Evolutionary conservation across 768 basidiomycete genomes (phyloP).

Genomic region (Suillus fuscotomentosus): DNA sequence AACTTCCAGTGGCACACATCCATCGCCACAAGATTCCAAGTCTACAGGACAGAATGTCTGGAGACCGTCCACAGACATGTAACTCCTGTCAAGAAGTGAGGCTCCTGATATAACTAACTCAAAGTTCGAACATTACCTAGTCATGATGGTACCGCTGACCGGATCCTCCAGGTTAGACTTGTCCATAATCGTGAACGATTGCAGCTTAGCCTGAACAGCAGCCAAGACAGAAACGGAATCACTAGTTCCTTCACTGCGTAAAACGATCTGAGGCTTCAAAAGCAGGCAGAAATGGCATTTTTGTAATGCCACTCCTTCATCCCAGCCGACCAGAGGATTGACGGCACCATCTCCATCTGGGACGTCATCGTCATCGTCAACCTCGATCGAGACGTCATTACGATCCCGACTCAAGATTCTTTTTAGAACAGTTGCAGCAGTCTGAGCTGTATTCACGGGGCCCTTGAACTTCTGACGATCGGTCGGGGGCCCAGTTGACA

Average conservation of each 20-base stretch:
- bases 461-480: slow-evolving; percentile 27
- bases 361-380: slow-evolving; percentile 30
- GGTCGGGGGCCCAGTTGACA: slow-evolving; percentile 13
- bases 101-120: not conserved
- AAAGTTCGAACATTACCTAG: slow-evolving; percentile 49
- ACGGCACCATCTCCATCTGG: slow-evolving; percentile 34
- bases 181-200: slow-evolving; percentile 82
- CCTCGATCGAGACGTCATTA: slow-evolving; percentile 42
- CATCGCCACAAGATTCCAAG: slow-evolving; percentile 39
- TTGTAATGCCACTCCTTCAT: slow-evolving; percentile 62
- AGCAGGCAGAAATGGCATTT: slow-evolving; percentile 84
- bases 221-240: slow-evolving; percentile 66
- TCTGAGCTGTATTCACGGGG: slow-evolving; percentile 50
- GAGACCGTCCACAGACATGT: slow-evolving; percentile 72
- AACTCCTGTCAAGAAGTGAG: slow-evolving; percentile 52
- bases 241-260: slow-evolving; percentile 49
- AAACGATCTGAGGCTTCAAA: slow-evolving; percentile 86
- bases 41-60: slow-evolving; percentile 82
- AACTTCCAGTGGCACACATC: slow-evolving; percentile 85
- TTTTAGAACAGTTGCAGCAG: slow-evolving; percentile 65
- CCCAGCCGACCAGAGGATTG: slow-evolving; percentile 71
- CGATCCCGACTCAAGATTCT: slow-evolving; percentile 60
- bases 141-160: slow-evolving; percentile 82
- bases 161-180: slow-evolving; percentile 75
- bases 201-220: slow-evolving; percentile 77